Percentiles rank a stretch among this genome's conserved stretches.
phyloP scores from a whole-genome alignment of 257 asterid species.

The Solanum commersonii region DNA sequence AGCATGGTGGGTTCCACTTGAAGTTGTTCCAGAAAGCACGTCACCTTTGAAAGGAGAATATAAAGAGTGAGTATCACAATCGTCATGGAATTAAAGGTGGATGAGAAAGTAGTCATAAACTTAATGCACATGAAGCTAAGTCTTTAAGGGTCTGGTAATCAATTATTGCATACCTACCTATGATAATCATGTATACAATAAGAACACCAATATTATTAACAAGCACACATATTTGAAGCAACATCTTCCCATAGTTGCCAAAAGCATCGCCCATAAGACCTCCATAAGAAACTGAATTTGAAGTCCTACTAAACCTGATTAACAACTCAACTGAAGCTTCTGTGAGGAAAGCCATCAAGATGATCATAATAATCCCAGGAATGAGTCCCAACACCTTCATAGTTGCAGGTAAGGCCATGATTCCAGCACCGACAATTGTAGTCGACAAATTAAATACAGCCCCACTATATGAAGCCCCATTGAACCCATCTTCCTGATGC shows the following conservation, averaged over 20 bases:
- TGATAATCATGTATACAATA: slow-evolving; percentile 77
- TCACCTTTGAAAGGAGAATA: slow-evolving; percentile 44
- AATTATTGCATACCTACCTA: slow-evolving; percentile 30
- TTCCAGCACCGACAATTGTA: slow-evolving; percentile 82
- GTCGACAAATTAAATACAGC: slow-evolving; percentile 83
- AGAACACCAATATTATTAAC: slow-evolving; percentile 78
- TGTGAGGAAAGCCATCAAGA: slow-evolving; percentile 76
- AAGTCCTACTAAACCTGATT: slow-evolving; percentile 55
- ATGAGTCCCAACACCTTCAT: slow-evolving; percentile 75
- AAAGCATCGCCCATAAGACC: slow-evolving; percentile 77
- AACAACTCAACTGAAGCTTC: slow-evolving; percentile 66
- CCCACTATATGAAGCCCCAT: slow-evolving; percentile 83
- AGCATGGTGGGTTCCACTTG: slow-evolving; percentile 58
- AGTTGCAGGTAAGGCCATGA: slow-evolving; percentile 83
- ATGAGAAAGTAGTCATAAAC: not conserved
- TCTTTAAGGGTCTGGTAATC: not conserved
- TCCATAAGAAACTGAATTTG: slow-evolving; percentile 65
- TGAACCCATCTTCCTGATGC: slow-evolving; percentile 48
- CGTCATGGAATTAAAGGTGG: not conserved
- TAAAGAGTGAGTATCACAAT: not conserved
- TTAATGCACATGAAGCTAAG: not conserved
- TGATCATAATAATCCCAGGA: slow-evolving; percentile 47
- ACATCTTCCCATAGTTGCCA: slow-evolving; percentile 59
- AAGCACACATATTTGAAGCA: slow-evolving; percentile 56
- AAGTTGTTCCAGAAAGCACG: slow-evolving; percentile 75